phyloP scores from a whole-genome alignment of 371 early-diverging fungal species.

The Blastocladiella emersonii region DNA sequence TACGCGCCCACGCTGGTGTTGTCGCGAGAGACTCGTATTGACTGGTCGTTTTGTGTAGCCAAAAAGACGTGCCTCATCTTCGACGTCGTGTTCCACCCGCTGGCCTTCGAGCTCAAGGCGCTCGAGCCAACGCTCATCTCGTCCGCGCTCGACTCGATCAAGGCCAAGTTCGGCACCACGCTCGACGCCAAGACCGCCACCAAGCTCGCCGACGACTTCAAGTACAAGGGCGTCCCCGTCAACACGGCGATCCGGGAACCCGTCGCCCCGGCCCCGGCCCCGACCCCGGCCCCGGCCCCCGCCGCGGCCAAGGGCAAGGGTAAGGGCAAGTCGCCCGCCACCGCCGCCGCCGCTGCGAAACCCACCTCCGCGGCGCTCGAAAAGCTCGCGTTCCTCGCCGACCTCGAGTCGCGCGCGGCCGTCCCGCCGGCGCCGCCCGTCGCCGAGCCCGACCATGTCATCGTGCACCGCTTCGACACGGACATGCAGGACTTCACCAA shows the following conservation, averaged over 20 bases:
- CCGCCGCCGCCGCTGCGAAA: not conserved
- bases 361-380: not conserved
- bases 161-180: conserved; percentile 21
- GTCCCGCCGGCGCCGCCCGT: not conserved
- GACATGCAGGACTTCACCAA: not conserved
- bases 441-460: not conserved
- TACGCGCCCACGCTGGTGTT: not conserved
- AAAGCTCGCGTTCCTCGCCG: not conserved
- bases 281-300: not conserved
- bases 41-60: conserved; percentile 10
- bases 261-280: not conserved
- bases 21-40: conserved; percentile 1
- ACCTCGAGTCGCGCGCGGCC: not conserved
- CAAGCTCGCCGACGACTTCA: conserved; percentile 12
- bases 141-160: conserved; percentile 30
- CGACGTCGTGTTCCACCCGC: conserved; percentile 34
- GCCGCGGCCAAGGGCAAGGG: too few relatives aligned
- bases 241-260: conserved; percentile 23
- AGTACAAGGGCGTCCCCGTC: conserved; percentile 25
- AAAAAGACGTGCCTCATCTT: conserved; percentile 22
- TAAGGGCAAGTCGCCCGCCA: not conserved
- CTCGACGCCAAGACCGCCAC: conserved; percentile 8
- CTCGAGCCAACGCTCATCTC: conserved; percentile 19
- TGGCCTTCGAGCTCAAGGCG: conserved; percentile 14
- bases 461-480: not conserved